Percentiles rank a stretch among this genome's conserved stretches.
Evolutionary conservation across 257 asterid species (phyloP).

Genomic region (Lycium barbarum): DNA sequence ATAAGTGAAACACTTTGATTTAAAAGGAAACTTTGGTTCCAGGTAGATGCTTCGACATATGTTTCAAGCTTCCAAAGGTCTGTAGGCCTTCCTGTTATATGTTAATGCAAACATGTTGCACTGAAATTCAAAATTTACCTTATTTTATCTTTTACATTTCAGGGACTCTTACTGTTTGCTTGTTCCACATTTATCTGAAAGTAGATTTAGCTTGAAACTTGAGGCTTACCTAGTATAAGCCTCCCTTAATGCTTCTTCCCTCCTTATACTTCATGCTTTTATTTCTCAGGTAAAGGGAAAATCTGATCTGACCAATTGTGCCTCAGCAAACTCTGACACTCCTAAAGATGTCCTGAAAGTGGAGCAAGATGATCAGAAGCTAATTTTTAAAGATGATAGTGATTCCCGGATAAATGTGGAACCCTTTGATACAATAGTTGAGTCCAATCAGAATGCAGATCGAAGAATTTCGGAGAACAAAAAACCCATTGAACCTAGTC

Average conservation of each 20-base stretch:
- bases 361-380: slow-evolving; percentile 57
- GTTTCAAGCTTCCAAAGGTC: slow-evolving; percentile 1
- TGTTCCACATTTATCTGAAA: neutral
- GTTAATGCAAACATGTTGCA: neutral
- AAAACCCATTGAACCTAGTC: slow-evolving; percentile 44
- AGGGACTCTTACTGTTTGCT: slow-evolving; percentile 6
- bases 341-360: slow-evolving; percentile 47
- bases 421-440: slow-evolving; percentile 45
- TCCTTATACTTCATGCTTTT: slow-evolving; percentile 31
- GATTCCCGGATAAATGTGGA: slow-evolving; percentile 42
- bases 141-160: neutral
- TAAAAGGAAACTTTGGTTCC: slow-evolving; percentile 3
- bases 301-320: slow-evolving; percentile 53
- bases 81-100: neutral
- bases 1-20: too few relatives aligned
- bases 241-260: neutral
- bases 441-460: slow-evolving; percentile 46
- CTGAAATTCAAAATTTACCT: neutral
- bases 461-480: slow-evolving; percentile 45
- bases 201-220: neutral
- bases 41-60: neutral
- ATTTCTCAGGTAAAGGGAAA: slow-evolving; percentile 71
- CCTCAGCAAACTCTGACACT: slow-evolving; percentile 58
- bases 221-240: slow-evolving; percentile 8
- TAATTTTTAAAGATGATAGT: slow-evolving; percentile 47